Evolutionary conservation across 139 green algal species (phyloP), one percentile per base, ranked within the genome.

Genomic region (Tetraselmis chui): DNA sequence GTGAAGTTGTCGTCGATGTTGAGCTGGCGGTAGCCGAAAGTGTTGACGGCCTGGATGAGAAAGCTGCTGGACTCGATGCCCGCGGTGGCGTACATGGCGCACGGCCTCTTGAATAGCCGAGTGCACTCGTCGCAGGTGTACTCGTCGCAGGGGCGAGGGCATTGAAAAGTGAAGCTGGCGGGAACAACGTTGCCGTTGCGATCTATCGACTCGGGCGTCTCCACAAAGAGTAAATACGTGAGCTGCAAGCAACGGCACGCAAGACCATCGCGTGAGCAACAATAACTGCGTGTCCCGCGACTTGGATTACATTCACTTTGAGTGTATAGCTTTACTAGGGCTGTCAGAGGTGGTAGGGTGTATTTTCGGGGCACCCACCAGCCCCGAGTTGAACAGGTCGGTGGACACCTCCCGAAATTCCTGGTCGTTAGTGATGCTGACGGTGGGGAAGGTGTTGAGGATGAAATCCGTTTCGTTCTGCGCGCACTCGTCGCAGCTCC

Each of bases 1-100:
- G 77, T 80, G 28, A 80, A 80, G 77, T 80, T 80, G 77, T 80
- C 77, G 22, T 80, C 77, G n/a, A 80, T 80, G 77, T 31, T 59
- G 29, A 59, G 31, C 77, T 80, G 77, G 28, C 32, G 77, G 2
- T 32, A 59, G 31, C 77, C 77, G 22, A 80, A 80, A 27, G 77
- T 32, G 28, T 80, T 80, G 29, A 80, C 29, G 28, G 77, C 77
- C 29, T 80, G 32, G 32, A 80, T 80, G 23, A 59, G 29, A 2
- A 32, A 31, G 24, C 29, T 59, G 2, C 26, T 59, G 45, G 11
- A 25, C 24, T 31, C 29, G 28, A 80, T 29, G 24, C 77, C 77
- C 29, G 77, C 77, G 29, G 31, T 31, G 2, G 32, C 29, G 77
- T 80, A 80, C 28, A 80, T 31, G 32, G 77, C 77, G 77, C 77